phyloP scores from a whole-genome alignment of 2,329 filamentous ascomycete genomes.

The Aspergillus sp. region DNA sequence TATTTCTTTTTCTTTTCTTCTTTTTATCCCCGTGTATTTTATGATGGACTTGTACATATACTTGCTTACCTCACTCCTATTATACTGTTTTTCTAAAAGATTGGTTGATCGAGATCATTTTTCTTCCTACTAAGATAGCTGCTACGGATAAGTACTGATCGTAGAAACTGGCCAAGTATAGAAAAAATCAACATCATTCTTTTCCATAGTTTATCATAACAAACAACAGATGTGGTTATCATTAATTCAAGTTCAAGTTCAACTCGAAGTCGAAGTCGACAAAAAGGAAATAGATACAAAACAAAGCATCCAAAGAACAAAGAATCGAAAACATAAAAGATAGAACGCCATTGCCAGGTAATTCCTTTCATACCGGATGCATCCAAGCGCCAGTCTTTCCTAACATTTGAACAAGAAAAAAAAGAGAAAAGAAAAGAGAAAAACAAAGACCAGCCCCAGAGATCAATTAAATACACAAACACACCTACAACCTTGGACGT shows the following conservation, averaged over 20 bases:
- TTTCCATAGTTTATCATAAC: neutral
- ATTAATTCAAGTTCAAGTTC: neutral
- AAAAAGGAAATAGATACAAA: neutral
- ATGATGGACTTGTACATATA: too few species aligned
- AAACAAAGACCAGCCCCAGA: neutral
- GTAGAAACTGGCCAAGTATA: neutral
- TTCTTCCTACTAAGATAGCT: too few species aligned
- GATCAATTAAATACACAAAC: too few species aligned
- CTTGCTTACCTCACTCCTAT: too few species aligned
- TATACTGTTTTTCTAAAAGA: too few species aligned
- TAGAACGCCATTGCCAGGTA: constrained; percentile 6
- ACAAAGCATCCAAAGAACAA: neutral
- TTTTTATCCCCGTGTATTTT: neutral
- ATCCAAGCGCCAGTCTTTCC: constrained; percentile 10
- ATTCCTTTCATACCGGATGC: constrained; percentile 11
- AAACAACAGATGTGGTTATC: constrained; percentile 3
- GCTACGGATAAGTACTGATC: too few species aligned
- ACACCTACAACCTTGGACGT: too few species aligned
- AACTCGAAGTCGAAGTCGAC: neutral
- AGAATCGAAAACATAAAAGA: constrained; percentile 1
- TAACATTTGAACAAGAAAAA: constrained; percentile 1
- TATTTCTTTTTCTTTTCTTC: neutral
- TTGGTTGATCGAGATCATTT: too few species aligned
- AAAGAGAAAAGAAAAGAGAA: neutral
- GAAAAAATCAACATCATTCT: too few species aligned